These are phyloP conservation scores for Solanum habrochaites DNA, from an alignment of 257 asterid species.

Conservation along the genomic window DNA sequence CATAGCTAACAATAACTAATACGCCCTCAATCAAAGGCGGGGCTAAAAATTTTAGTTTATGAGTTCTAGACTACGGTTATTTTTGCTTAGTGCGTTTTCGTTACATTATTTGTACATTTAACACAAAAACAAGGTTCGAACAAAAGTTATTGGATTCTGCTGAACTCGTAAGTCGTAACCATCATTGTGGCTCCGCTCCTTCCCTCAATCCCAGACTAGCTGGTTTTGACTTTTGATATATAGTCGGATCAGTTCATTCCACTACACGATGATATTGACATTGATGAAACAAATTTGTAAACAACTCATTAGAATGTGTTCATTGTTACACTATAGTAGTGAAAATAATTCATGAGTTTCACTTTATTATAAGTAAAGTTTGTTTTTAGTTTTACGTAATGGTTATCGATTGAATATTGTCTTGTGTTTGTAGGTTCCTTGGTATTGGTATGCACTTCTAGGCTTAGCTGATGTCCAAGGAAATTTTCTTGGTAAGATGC, in stretches of 20 bases:
- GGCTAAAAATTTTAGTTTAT: not conserved
- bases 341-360: not conserved
- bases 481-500: conserved; percentile 45
- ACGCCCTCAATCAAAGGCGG: not conserved
- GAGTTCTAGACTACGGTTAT: not conserved
- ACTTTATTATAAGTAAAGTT: not conserved
- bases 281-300: not conserved
- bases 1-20: not conserved
- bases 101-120: not conserved
- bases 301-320: not conserved
- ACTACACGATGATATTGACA: not conserved
- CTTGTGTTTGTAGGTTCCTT: conserved; percentile 42
- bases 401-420: not conserved
- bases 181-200: not conserved
- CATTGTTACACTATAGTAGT: not conserved
- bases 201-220: not conserved
- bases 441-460: conserved; percentile 67
- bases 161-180: not conserved
- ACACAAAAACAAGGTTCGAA: not conserved
- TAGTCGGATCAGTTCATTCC: not conserved
- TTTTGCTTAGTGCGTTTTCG: not conserved
- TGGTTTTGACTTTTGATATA: not conserved
- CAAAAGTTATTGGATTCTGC: rapidly evolving
- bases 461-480: conserved; percentile 65
- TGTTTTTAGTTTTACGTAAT: not conserved